phyloP scores from a whole-genome alignment of 495 filamentous ascomycete genomes.

The Sabuloglossum arenarium region DNA sequence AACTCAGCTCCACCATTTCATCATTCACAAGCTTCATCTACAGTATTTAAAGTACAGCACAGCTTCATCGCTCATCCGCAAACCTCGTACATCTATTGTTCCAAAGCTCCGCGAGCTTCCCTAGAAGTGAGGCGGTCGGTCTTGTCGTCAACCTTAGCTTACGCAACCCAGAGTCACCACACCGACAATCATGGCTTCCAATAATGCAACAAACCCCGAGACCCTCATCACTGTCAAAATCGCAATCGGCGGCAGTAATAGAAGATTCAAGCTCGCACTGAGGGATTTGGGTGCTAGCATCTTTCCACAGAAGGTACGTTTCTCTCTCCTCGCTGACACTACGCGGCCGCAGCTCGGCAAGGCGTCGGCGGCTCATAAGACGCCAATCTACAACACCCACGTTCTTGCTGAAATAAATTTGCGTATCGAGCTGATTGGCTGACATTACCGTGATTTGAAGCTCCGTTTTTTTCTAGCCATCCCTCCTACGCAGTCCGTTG shows the following conservation, averaged over 20 bases:
- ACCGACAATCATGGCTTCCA: constrained; percentile 25
- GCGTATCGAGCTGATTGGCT: neutral
- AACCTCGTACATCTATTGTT: neutral
- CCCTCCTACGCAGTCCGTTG: constrained; percentile 39
- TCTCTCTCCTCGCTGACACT: neutral
- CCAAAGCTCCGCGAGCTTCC: neutral
- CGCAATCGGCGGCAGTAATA: constrained; percentile 43
- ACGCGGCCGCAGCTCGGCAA: neutral
- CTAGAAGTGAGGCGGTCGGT: neutral
- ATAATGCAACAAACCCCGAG: constrained; percentile 36
- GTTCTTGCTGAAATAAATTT: neutral
- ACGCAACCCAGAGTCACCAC: neutral
- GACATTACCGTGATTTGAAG: constrained; percentile 26
- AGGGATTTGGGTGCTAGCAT: constrained; percentile 57
- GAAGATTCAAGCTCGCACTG: constrained; percentile 78
- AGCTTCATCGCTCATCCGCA: neutral
- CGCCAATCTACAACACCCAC: neutral
- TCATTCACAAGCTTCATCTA: neutral
- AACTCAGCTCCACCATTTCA: neutral
- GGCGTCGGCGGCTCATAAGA: neutral
- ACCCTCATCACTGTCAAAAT: constrained; percentile 77
- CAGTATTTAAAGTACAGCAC: neutral
- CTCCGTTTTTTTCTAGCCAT: constrained; percentile 55
- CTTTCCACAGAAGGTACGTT: constrained; percentile 71
- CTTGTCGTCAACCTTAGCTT: neutral